Evolutionary conservation across 2,329 filamentous ascomycete species (phyloP).

Genomic region (Thyridium curvatum): DNA sequence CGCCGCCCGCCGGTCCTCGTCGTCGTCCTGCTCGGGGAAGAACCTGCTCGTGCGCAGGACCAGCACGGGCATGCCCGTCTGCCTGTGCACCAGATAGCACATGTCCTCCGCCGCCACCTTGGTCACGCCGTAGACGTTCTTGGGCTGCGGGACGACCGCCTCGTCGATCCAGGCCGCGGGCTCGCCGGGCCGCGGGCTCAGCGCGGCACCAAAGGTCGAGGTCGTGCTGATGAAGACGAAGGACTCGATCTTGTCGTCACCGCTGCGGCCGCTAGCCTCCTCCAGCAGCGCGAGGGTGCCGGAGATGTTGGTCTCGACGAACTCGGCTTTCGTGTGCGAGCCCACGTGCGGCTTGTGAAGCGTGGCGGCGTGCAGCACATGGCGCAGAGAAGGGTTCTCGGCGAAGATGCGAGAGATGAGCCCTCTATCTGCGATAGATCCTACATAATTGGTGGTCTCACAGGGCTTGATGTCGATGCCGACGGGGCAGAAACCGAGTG

Average conservation of each 20-base stretch:
- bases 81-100: constrained; percentile 31
- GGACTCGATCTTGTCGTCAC: constrained; percentile 23
- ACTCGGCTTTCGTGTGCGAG: constrained; percentile 35
- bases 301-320: constrained; percentile 36
- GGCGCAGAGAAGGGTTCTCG: constrained; percentile 22
- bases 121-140: constrained; percentile 43
- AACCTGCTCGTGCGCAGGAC: constrained; percentile 41
- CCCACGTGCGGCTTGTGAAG: constrained; percentile 41
- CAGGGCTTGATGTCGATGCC: constrained; percentile 36
- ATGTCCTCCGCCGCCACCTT: constrained; percentile 42
- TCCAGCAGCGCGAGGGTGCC: constrained; percentile 36
- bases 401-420: constrained; percentile 24
- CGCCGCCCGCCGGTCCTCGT: constrained; percentile 27
- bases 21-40: constrained; percentile 41
- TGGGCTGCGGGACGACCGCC: constrained; percentile 29
- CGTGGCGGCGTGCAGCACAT: constrained; percentile 38
- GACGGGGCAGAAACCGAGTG: constrained; percentile 29
- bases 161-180: constrained; percentile 40
- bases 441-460: constrained; percentile 25
- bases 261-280: constrained; percentile 19
- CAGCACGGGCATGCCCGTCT: constrained; percentile 30
- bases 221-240: constrained; percentile 41
- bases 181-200: constrained; percentile 24
- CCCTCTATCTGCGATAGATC: constrained; percentile 27
- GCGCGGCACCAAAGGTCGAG: constrained; percentile 34